Conservation (phyloP, 2,329 filamentous ascomycete species). For the Pseudogymnoascus sp. region DNA sequence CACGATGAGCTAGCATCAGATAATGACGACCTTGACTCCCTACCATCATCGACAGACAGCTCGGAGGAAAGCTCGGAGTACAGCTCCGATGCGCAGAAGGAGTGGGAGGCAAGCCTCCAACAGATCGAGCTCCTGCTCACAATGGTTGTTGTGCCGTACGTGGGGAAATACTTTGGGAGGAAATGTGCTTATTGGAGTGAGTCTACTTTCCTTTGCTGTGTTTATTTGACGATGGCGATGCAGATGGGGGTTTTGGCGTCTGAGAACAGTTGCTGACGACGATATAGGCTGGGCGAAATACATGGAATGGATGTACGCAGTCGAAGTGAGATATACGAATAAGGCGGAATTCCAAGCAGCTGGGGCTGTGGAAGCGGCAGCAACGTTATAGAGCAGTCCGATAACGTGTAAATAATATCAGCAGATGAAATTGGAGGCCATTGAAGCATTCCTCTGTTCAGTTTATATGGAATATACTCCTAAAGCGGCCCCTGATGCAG, state of each 20-base stretch:
- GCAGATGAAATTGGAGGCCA: background rate
- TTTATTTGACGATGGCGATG: background rate
- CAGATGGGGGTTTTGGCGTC: constrained; percentile 11
- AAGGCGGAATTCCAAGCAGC: constrained; percentile 54
- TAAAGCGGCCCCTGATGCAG: background rate
- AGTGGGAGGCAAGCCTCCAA: constrained; percentile 91
- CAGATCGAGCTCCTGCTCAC: constrained; percentile 88
- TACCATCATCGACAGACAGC: constrained; percentile 49
- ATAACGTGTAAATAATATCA: background rate
- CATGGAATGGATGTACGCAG: constrained; percentile 89
- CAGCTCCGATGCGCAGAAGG: constrained; percentile 73
- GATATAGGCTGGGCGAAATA: constrained; percentile 70
- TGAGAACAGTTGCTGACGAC: constrained; percentile 13
- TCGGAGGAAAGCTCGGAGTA: constrained; percentile 46
- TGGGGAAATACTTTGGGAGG: constrained; percentile 89
- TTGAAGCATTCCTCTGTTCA: background rate
- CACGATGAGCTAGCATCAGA: constrained; percentile 45
- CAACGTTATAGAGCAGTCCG: constrained; percentile 36
- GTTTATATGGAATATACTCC: background rate
- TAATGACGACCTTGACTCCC: constrained; percentile 53
- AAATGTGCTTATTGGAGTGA: constrained; percentile 95
- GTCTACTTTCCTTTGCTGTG: constrained; percentile 27
- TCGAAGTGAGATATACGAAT: constrained; percentile 61
- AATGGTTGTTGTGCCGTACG: constrained; percentile 89
- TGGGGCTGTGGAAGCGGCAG: constrained; percentile 54